Base-by-base conservation (phyloP, 2,329 filamentous ascomycete species). In the Cryphonectria nitschkei region DNA sequence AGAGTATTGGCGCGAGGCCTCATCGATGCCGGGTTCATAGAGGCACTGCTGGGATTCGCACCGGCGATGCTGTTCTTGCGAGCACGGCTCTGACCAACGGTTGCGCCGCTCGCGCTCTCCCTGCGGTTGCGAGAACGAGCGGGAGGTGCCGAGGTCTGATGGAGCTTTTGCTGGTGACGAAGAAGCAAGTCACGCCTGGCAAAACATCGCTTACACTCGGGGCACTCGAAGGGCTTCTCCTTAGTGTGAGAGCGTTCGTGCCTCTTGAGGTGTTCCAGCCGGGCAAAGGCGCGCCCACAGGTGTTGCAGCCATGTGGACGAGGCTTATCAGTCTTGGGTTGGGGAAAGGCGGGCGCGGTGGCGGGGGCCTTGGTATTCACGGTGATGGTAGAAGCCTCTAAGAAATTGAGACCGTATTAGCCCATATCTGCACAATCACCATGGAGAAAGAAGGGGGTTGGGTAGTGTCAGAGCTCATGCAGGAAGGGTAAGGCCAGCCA, bases 211-310 rank as follows among this genome's bases (percentile, higher is more conserved):
- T 93, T 88, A 82, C 96, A 99, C 81, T 98, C 94, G 39, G 94
- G 93, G 78, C 96, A 99, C 82, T 98, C 94, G 77, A 99, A 99
- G 0, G 96, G 96, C 85, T 99, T 99, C 83, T 99, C 95, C 81
- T 99, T 98, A 61, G 95, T 98, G 80, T 98, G 95, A n/a, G 94
- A 97, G 73, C 96, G 90, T 83, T 98, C 96, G 82, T 99, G 96
- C 73, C 96, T 92, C 84, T 99, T 99, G 75, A 99, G 84, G 81
- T 99, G 96, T 83, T 99, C 96, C 76, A 99, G 84, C 73, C 96
- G 91, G 71, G 96, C 96, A 81, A 99, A 99, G 43, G 93, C 97
- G 75, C 96, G 91, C 77, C 91, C 89, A 81, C 96, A 99, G 64
- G 95, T 98, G 56, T 86, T 90, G 84, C 96, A 99, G 72, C 97